Evolutionary conservation across 1,284 basidiomycete species (phyloP), one percentile per base, ranked within the genome.

Genomic region (Ustilago cynodontis): DNA sequence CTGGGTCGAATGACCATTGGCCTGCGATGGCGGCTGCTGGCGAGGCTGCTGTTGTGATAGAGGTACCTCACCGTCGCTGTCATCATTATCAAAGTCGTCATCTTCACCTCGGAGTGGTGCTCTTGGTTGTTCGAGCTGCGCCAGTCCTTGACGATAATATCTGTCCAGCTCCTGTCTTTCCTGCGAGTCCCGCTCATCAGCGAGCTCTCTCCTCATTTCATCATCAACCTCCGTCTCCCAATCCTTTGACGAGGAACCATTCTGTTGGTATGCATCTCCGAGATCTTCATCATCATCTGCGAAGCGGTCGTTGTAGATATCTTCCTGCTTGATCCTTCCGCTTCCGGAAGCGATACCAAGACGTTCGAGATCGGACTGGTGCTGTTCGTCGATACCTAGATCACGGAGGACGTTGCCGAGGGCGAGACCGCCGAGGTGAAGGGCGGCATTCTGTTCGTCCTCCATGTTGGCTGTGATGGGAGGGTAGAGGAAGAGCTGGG

Each of bases 261-360:
- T 73, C 37, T 61, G 60, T 24, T 53, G 65, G 22, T 65, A 56
- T 26, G 59, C 35, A n/a, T 63, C 59, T 29, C 62, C 71, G 16
- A 78, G 55, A 20, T 80, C 79, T 18, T 82, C 77, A 45, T 78
- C 79, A 16, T 85, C 84, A 24, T 85, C 83, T 41, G 73, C 79
- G 67, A 79, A 86, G 28, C 69, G 75, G 35, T 85, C 79, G 16
- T 83, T 81, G 75, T 86, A 86, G 60, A 86, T 86, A 50, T 85
- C 79, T 43, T 86, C 82, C 55, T 70, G 65, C 33, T 79, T 72
- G 71, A 83, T 74, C 22, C 60, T 76, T 54, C 57, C 63, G 47
- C 66, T 71, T 26, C 64, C 65, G 18, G 71, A 79, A 28, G 71
- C 71, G 26, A 78, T 74, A 45, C 76, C 76, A 29, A 78, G 71